Base-by-base conservation (phyloP, 2,329 filamentous ascomycete genomes). In the Apiospora malaysiana region DNA sequence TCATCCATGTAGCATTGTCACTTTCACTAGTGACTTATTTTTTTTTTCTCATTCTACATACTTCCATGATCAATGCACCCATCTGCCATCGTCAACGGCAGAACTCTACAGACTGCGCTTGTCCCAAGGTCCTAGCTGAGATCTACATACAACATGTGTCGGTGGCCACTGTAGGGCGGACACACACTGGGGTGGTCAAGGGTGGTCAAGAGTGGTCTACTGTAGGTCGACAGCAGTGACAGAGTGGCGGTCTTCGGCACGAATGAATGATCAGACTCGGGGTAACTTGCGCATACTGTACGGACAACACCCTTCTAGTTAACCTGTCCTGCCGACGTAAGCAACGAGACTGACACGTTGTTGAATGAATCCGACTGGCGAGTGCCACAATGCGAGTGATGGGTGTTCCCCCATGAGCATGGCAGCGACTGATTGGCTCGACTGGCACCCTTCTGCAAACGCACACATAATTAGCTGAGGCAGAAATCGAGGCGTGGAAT, bases 361-460 rank as follows among this genome's bases (percentile, higher is more conserved):
- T 40, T 63, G 56, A 23, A 40, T 40, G 56, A 40, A 37, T 63
- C 56, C 56, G 56, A 63, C 56, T 63, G 56, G 32, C 56, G 56
- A 63, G 56, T 37, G 56, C 56, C 56, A 63, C 56, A 63, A 63
- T 63, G 56, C 56, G 56, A 63, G 56, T 63, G 56, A 63, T 63
- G 56, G 56, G 56, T 40, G 56, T 40, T 63, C 56, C 56, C 56
- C 56, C 27, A 63, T 40, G 45, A 21, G 56, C 56, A 63, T 63
- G n/a, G 56, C 56, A 21, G 9, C 32, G 56, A 40, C 21, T 63
- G 56, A 63, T 63, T 63, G 56, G 56, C 56, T 40, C 56, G 37
- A 18, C 27, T 37, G 9, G 32, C 21, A 32, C 6, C 27, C 32
- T 63, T 40, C 32, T 37, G 27, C 56, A 63, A 63, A 63, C 56